Base-by-base conservation (phyloP, 192 early-diverging fungal species). In the Coemansia sp. region DNA sequence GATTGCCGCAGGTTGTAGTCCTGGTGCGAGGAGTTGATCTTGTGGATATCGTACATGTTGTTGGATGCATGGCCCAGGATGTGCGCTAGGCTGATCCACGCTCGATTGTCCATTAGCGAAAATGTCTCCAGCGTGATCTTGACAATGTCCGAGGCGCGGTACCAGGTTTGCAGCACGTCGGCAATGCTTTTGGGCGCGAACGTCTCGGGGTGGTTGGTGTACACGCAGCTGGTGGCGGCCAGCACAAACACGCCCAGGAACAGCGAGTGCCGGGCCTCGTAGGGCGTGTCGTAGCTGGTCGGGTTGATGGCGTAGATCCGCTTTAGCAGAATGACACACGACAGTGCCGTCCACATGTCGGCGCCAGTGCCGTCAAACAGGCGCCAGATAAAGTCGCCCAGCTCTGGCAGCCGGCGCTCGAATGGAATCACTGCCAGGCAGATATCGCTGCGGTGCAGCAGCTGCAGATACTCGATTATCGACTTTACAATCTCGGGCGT, bases 221-320 rank as follows among this genome's bases (percentile, higher is more conserved):
- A 33, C 29, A 49, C 55, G 20, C 54, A 66, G 7, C 27, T 30
- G 2, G 28, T 43, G 3, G 46, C 17, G 3, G 66, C 58, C 18
- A 61, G 44, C 54, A 69, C 49, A 4, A 69, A 61, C 12, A 54
- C 41, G 4, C 66, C 66, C 13, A 69, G 58, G 35, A 62, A 69
- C 32, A 69, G 33, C n/a, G 49, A 38, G 35, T 69, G 55, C 5
- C 54, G 49, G n/a, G 66, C 49, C 18, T 56, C 58, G 38, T 69
- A 62, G 29, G 58, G 54, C 6, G 54, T 54, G 10, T 61, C 42
- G 5, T 57, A 21, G 36, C 39, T 29, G 29, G 27, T 22, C 18
- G 34, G 42, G 20, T 44, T 32, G 6, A 27, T 18, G 9, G 20
- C 21, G 17, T 42, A 42, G 28, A 48, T 45, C 22, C 66, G 66